Evolutionary conservation across 805 yeast genomes (phyloP).

Genomic region (Wickerhamiella siamensis): DNA sequence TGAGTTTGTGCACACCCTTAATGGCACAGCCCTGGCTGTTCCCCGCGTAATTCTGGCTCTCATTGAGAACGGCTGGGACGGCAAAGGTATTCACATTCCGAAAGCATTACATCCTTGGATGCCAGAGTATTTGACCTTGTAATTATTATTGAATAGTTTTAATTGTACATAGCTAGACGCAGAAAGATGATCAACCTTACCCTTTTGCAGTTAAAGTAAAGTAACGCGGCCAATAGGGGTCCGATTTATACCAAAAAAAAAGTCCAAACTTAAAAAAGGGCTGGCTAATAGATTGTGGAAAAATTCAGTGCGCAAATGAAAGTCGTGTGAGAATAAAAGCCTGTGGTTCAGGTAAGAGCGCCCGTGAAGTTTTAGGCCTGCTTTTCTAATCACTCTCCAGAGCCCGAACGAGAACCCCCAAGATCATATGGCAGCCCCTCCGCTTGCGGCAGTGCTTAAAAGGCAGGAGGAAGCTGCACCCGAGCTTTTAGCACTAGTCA

Average conservation of each 20-base stretch:
- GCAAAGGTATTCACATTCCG: conserved; percentile 12
- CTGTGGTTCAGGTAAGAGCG: no score
- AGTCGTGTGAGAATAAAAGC: no score
- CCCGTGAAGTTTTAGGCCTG: no score
- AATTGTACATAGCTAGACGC: background rate
- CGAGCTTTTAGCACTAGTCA: background rate
- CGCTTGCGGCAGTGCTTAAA: background rate
- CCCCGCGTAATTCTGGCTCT: conserved; percentile 84
- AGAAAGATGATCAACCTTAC: no score
- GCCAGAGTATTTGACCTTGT: conserved; percentile 1
- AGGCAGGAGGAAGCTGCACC: background rate
- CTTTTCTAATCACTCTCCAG: no score
- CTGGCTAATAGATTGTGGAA: no score
- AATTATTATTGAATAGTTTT: background rate
- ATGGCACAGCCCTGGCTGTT: conserved; percentile 92
- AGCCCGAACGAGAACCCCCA: no score
- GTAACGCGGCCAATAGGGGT: no score
- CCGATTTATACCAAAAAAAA: no score
- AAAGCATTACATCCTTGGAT: conserved; percentile 11
- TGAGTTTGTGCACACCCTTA: conserved; percentile 62
- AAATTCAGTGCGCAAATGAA: no score
- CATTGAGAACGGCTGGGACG: conserved; percentile 60
- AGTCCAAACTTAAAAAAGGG: no score
- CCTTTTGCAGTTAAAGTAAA: no score
- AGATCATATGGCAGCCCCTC: background rate